Percentiles rank a stretch among this genome's conserved stretches.
These are phyloP conservation scores for Fusarium incarnatum DNA, from an alignment of 2,329 filamentous ascomycete genomes.

Conservation along the genomic window DNA sequence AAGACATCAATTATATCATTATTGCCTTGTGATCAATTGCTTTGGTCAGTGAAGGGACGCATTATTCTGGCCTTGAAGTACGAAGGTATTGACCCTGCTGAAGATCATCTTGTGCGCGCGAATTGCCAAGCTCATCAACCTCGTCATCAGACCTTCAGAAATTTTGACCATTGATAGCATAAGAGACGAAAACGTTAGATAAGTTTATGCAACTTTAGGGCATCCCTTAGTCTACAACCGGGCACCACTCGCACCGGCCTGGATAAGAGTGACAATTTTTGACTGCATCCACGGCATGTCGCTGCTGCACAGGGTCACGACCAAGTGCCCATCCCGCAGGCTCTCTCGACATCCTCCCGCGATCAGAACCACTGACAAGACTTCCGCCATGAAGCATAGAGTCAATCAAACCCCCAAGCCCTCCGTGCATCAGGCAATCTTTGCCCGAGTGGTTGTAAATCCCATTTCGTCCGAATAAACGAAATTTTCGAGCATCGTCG, in stretches of 20 bases:
- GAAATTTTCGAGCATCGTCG: background rate
- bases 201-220: background rate
- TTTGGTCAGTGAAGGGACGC: background rate
- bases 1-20: background rate
- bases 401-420: background rate
- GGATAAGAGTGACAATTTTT: background rate
- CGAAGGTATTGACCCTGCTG: too few species aligned
- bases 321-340: background rate
- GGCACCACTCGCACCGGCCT: background rate
- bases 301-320: accelerated
- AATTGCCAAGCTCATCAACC: too few species aligned
- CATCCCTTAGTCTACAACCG: background rate
- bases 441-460: background rate
- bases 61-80: too few species aligned
- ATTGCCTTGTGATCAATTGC: background rate
- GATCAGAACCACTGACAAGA: background rate
- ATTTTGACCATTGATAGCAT: background rate
- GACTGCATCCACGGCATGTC: background rate
- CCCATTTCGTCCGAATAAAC: background rate
- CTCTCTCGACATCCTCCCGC: background rate
- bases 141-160: too few species aligned
- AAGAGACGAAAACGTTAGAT: background rate
- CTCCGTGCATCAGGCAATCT: background rate
- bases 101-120: too few species aligned
- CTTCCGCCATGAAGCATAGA: slow-evolving; percentile 3